A percentile compares a stretch with the other conserved stretches of the same genome.
phyloP scores from a whole-genome alignment of 225 moss, liverwort and hornwort species.

The Bryum argenteum region DNA sequence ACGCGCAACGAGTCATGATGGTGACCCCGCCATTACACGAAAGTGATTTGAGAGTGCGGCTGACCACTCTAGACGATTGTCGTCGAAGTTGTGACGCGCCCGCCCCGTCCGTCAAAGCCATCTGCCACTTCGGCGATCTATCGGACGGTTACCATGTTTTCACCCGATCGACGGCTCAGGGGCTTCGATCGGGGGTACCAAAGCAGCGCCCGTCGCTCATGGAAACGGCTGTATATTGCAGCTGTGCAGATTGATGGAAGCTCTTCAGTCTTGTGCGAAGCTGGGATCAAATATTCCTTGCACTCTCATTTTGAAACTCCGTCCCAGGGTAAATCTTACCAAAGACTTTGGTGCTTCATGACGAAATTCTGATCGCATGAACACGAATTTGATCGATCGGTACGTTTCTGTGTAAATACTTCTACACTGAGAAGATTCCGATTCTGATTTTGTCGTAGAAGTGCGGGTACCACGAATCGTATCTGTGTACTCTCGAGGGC shows the following conservation, averaged over 20 bases:
- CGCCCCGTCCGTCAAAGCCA: constrained; percentile 12
- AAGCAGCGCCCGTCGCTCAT: constrained; percentile 8
- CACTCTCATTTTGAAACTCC: background rate
- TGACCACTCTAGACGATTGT: constrained; percentile 25
- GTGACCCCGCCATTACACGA: constrained; percentile 23
- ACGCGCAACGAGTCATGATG: constrained; percentile 27
- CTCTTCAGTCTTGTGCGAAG: background rate
- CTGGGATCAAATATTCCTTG: too few species aligned
- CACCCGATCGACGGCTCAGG: background rate
- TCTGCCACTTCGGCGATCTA: constrained; percentile 29
- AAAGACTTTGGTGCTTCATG: background rate
- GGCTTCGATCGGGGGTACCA: background rate
- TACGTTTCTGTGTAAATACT: background rate
- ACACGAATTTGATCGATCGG: background rate
- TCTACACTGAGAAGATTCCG: too few species aligned
- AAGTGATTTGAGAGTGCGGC: constrained; percentile 31
- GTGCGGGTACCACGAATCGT: background rate
- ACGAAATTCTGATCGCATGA: background rate
- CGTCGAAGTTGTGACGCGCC: constrained; percentile 29
- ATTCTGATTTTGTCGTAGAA: too few species aligned
- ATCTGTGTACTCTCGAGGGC: too few species aligned
- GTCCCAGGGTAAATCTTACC: background rate
- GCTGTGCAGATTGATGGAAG: background rate
- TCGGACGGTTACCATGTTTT: constrained; percentile 9
- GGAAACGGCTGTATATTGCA: constrained; percentile 2